Conservation (phyloP, 2,329 filamentous ascomycete species). For the Ilyonectria destructans region DNA sequence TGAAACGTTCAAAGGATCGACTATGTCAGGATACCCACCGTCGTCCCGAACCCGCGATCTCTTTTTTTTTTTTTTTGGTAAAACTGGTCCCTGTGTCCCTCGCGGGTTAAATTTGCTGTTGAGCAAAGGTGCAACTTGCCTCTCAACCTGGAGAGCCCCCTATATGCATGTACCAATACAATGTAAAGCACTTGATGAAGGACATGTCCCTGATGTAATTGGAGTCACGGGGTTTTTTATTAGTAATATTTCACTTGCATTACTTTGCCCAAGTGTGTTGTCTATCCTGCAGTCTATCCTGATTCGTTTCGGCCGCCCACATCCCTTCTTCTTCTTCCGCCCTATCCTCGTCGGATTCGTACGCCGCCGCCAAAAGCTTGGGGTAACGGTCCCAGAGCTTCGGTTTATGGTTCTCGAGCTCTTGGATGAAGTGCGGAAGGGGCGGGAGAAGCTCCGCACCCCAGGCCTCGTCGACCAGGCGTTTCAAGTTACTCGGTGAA, state of each 20-base stretch:
- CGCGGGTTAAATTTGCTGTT: conserved; percentile 13
- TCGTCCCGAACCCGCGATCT: conserved; percentile 15
- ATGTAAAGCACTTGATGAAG: conserved; percentile 50
- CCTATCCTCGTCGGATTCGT: conserved; percentile 39
- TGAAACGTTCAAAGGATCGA: conserved; percentile 38
- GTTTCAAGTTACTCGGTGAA: conserved; percentile 50
- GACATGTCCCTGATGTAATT: conserved; percentile 44
- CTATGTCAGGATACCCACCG: conserved; percentile 37
- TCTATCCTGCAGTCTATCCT: background rate
- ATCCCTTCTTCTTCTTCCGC: conserved; percentile 19
- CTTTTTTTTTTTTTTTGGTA: background rate
- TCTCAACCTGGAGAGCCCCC: conserved; percentile 15
- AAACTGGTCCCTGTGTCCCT: background rate
- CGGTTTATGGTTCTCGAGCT: conserved; percentile 51
- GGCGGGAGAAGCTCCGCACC: conserved; percentile 52
- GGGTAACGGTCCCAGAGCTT: conserved; percentile 52
- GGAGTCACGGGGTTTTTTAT: conserved; percentile 50
- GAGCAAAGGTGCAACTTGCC: conserved; percentile 10
- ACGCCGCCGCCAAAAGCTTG: conserved; percentile 49
- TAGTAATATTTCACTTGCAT: conserved; percentile 44
- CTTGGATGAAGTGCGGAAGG: conserved; percentile 40
- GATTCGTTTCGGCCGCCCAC: background rate
- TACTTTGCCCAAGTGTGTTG: background rate
- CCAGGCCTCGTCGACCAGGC: conserved; percentile 55
- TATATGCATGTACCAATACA: conserved; percentile 51